phyloP scores from a whole-genome alignment of 495 filamentous ascomycete genomes.

The Aspergillus cavernicola region DNA sequence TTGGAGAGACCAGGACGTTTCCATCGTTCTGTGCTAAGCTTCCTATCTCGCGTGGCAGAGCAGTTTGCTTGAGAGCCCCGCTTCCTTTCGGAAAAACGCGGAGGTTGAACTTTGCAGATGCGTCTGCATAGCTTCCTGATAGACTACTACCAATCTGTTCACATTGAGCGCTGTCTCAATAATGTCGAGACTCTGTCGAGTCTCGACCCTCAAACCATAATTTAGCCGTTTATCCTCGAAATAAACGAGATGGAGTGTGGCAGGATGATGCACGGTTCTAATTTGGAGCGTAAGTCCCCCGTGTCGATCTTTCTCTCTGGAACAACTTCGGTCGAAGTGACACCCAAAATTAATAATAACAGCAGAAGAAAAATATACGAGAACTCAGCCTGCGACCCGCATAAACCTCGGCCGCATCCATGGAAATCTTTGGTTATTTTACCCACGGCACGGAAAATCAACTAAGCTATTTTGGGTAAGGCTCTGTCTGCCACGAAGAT shows the following conservation, averaged over 20 bases:
- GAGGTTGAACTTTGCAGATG: too few relatives aligned
- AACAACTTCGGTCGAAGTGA: constrained; percentile 1
- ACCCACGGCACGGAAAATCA: constrained; percentile 10
- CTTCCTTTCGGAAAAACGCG: background rate
- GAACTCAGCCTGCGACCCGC: too few relatives aligned
- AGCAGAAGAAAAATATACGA: background rate
- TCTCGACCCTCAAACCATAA: background rate
- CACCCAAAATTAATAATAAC: background rate
- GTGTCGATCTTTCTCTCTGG: constrained; percentile 9
- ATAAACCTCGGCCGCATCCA: constrained; percentile 4
- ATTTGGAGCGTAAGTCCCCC: constrained; percentile 12
- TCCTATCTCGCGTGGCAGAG: background rate
- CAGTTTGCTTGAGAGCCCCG: background rate
- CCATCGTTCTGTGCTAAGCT: background rate
- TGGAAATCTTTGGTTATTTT: constrained; percentile 10
- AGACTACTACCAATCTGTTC: too few relatives aligned
- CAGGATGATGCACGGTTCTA: constrained; percentile 2
- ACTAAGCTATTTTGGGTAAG: constrained; percentile 14
- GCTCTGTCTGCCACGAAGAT: constrained; percentile 21
- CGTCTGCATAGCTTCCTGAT: too few relatives aligned
- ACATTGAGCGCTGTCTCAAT: too few relatives aligned
- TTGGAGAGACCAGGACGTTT: background rate
- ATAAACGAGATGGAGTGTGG: background rate
- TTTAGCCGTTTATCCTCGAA: background rate
- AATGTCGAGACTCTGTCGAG: too few relatives aligned